Conservation (phyloP, 2,329 filamentous ascomycete genomes). For the Aplosporella prunicola region DNA sequence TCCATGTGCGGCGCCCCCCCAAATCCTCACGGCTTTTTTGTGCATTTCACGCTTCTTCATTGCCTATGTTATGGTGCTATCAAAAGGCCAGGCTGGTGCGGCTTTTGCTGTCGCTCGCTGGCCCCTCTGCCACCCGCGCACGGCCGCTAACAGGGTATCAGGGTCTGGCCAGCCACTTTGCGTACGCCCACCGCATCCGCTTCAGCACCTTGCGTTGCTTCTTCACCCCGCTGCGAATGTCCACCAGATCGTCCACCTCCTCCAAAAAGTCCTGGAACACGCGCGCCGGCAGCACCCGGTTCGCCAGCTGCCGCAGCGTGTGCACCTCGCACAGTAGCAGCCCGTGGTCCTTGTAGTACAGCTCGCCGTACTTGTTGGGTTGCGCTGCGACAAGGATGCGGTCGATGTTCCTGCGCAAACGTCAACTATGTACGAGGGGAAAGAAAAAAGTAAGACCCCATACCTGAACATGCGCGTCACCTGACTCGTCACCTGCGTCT, state of each 20-base stretch:
- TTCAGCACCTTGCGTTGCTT: conserved; percentile 71
- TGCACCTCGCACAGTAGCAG: conserved; percentile 85
- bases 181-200: conserved; percentile 84
- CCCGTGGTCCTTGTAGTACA: conserved; percentile 89
- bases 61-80: no score
- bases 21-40: no score
- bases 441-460: conserved; percentile 9
- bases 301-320: conserved; percentile 61
- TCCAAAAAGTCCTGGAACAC: conserved; percentile 79
- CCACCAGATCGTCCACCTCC: conserved; percentile 76
- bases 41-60: no score
- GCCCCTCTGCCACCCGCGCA: no score
- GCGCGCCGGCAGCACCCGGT: conserved; percentile 58
- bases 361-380: conserved; percentile 61
- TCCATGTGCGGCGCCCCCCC: conserved; percentile 6
- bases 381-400: conserved; percentile 44
- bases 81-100: no score
- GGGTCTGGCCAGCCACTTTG: no score
- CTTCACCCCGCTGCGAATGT: conserved; percentile 66
- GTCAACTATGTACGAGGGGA: conserved; percentile 8
- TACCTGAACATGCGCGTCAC: conserved; percentile 12
- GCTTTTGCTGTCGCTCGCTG: no score
- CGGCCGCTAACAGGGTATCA: no score
- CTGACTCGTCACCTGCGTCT: conserved; percentile 51
- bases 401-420: conserved; percentile 58